Evolutionary conservation across 2,329 filamentous ascomycete genomes (phyloP), one percentile per base, ranked within the genome.

Genomic region (Elsinoe perseae): DNA sequence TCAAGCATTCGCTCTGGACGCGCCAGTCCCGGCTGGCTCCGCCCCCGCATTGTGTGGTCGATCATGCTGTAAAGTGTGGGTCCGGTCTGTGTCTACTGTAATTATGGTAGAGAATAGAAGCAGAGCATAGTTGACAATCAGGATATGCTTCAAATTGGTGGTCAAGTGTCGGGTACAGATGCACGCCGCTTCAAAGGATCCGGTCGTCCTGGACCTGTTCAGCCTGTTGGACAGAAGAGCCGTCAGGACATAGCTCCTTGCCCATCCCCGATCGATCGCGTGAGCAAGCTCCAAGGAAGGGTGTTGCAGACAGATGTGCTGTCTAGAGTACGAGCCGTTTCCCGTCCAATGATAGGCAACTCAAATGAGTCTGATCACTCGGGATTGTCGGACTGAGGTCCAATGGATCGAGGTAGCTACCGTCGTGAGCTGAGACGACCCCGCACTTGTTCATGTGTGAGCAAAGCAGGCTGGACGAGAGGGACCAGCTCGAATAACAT

Each of bases 371-470:
- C 8, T 52, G 30, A 30, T 52, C 48, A 52, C 48, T 36, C 48
- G 48, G 48, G 48, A 52, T 18, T 32, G 20, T 52, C 48, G 48
- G 48, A 52, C 25, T 36, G 48, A 52, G 48, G 30, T 52, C 48
- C 48, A 52, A 52, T 52, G 16, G 27, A 50, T 30, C 44, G 44
- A 50, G 48, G 30, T 52, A 38, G 25, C 25, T 30, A 50, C 20
- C 48, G 48, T 52, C 25, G 28, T 32, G 28, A 30, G 48, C 48
- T 52, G 48, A 52, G 48, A 52, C 48, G 48, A 52, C 48, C 48
- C 48, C 48, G 48, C 48, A 52, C 48, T 34, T 52, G 18, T 28
- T 32, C 25, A 30, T 52, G 48, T 52, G 16, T 16, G 16, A 16
- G 44, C 32, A 34, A 36, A 16, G 48, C 48, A 36, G 48, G 48